Base-by-base conservation (phyloP, 2,329 filamentous ascomycete species). In the Fusarium vanettenii region DNA sequence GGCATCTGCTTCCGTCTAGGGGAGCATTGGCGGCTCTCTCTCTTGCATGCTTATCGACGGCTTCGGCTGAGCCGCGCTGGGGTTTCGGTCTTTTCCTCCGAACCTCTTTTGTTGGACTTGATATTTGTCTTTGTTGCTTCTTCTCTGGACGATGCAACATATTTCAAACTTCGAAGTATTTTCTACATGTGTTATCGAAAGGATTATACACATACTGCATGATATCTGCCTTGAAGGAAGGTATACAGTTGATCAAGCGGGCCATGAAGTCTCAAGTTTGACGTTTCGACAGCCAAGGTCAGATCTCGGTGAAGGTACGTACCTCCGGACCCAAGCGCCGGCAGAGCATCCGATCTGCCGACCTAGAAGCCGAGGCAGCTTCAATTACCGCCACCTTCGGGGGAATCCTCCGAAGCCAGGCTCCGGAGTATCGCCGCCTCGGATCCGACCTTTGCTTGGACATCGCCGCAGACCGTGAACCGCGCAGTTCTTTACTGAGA, bases 331-430 rank as follows among this genome's bases (percentile, higher is more conserved):
- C 27, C 66, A 52, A 50, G 45, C 39, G 59, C 71, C 48, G 60
- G 29, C 29, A 64, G 22, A 43, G 25, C 64, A 69, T 75, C 70
- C 73, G 66, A 76, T 75, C 71, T 71, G 39, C 76, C 76, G 76
- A 78, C 73, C 75, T 66, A 77, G 64, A 60, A 77, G 72, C 79
- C 79, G 79, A 80, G 77, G 79, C 78, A 76, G 45, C 62, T 37
- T 59, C 33, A 56, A 60, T 35, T 20, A n/a, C 45, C 52, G 57
- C 63, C 63, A 45, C 39, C 59, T 52, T 66, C 72, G 72, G 72
- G 35, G 27, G 8, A 27, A 4, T 1, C 4, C 45, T 35, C 72
- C 72, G 72, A 64, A 59, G 5, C 9, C 25, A 55, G 64, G 20
- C 22, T 25, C 31, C 37, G 5, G 25, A 25, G 50, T 33, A 50